Evolutionary conservation across 176 grass and related monocot species (phyloP).

Genomic region (Eleusine coracana): DNA sequence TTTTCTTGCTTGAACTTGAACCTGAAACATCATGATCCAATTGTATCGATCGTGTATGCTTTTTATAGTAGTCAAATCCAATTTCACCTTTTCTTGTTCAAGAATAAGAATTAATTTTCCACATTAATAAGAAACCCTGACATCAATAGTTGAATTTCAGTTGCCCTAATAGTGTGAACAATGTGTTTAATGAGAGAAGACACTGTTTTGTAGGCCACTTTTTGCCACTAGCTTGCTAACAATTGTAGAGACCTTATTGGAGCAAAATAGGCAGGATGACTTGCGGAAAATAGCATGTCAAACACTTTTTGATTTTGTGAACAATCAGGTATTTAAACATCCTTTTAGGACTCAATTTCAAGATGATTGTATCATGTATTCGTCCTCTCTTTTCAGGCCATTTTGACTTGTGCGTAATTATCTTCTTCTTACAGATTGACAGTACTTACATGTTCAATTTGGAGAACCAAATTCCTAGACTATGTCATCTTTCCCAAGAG

Average conservation of each 20-base stretch:
- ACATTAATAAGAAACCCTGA: not conserved
- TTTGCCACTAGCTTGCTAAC: constrained; percentile 87
- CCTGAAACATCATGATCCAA: not conserved
- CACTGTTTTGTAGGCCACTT: constrained; percentile 75
- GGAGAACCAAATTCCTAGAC: constrained; percentile 80
- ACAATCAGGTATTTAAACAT: constrained; percentile 71
- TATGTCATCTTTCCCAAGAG: constrained; percentile 80
- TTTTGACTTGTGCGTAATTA: constrained; percentile 15
- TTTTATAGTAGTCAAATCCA: no score
- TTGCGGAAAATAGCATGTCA: constrained; percentile 75
- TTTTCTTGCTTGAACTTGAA: not conserved
- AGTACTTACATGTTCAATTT: constrained; percentile 97
- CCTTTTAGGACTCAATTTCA: constrained; percentile 32
- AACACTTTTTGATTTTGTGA: constrained; percentile 93
- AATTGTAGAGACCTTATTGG: constrained; percentile 79
- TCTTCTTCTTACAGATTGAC: constrained; percentile 65
- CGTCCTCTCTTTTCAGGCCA: constrained; percentile 4
- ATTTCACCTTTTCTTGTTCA: no score
- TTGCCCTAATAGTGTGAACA: constrained; percentile 10
- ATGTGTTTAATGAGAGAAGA: constrained; percentile 15
- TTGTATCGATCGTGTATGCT: no score
- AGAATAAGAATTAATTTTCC: no score
- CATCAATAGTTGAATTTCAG: not conserved
- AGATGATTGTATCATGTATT: not conserved
- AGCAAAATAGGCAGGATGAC: constrained; percentile 85